phyloP scores from a whole-genome alignment of 768 basidiomycete genomes.

The Boletus tomentosulus region DNA sequence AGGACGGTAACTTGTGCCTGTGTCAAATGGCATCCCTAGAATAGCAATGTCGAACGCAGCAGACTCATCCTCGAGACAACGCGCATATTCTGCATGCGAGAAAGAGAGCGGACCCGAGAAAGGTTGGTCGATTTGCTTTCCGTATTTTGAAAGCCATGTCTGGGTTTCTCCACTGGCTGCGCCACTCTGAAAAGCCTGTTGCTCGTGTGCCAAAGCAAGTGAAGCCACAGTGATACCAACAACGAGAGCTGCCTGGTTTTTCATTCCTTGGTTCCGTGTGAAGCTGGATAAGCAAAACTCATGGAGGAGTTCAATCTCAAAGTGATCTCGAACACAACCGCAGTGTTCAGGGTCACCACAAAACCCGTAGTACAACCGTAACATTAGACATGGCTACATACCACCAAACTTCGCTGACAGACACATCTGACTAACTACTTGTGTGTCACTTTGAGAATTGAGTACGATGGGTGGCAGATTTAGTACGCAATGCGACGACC shows the following conservation, averaged over 20 bases:
- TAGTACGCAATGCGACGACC: slow-evolving; percentile 39
- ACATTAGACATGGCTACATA: no score
- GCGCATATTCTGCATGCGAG: slow-evolving; percentile 69
- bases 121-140: slow-evolving; percentile 63
- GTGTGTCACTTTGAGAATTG: no score
- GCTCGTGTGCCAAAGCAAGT: slow-evolving; percentile 8
- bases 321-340: no score
- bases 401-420: no score
- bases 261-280: no score
- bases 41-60: slow-evolving; percentile 56
- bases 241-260: background rate
- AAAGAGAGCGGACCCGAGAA: slow-evolving; percentile 83
- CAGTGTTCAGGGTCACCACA: no score
- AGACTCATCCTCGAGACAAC: slow-evolving; percentile 22
- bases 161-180: slow-evolving; percentile 1
- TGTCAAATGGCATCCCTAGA: slow-evolving; percentile 52
- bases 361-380: no score
- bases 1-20: no score
- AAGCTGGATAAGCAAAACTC: no score
- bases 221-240: no score
- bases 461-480: slow-evolving; percentile 20
- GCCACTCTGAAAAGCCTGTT: slow-evolving; percentile 7
- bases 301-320: no score
- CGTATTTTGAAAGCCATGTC: slow-evolving; percentile 72
- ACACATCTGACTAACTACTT: no score